These are phyloP conservation scores for Vitis labrusca DNA, from an alignment of 164 flowering plant species.

Conservation along the genomic window DNA sequence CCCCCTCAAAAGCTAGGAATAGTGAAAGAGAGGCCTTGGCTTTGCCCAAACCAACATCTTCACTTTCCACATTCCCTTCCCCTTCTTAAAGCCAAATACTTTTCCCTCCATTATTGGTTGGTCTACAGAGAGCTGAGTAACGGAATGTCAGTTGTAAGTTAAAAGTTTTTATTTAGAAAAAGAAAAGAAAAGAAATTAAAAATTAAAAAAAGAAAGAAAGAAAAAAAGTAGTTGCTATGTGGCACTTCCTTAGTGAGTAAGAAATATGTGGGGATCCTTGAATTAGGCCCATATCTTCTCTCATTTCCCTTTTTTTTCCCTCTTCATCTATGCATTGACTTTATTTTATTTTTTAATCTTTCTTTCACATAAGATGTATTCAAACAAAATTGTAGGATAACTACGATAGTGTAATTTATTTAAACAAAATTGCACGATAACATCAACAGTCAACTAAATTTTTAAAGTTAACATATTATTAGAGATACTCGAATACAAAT, in stretches of 20 bases:
- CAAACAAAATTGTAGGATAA: no score
- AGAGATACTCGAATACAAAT: no score
- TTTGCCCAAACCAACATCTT: neutral
- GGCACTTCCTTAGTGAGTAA: slow-evolving; percentile 22
- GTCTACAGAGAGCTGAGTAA: neutral
- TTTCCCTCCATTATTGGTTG: neutral
- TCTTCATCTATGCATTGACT: no score
- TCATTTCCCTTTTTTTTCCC: neutral
- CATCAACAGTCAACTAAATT: no score
- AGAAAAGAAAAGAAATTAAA: neutral
- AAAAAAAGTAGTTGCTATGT: neutral
- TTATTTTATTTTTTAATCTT: neutral
- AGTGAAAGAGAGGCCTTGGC: no score
- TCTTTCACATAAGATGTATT: neutral
- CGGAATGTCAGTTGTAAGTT: slow-evolving; percentile 6
- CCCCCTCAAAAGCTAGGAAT: no score
- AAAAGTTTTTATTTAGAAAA: neutral
- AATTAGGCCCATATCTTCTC: neutral
- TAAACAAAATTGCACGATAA: no score
- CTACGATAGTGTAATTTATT: neutral
- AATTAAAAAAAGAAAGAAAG: neutral
- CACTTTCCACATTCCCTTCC: no score
- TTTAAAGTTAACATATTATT: no score
- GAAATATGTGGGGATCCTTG: neutral
- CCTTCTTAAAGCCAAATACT: neutral